Evolutionary conservation across 176 grass and related monocot species (phyloP), one percentile per base, ranked within the genome.

Genomic region (Rhynchospora tenuis): DNA sequence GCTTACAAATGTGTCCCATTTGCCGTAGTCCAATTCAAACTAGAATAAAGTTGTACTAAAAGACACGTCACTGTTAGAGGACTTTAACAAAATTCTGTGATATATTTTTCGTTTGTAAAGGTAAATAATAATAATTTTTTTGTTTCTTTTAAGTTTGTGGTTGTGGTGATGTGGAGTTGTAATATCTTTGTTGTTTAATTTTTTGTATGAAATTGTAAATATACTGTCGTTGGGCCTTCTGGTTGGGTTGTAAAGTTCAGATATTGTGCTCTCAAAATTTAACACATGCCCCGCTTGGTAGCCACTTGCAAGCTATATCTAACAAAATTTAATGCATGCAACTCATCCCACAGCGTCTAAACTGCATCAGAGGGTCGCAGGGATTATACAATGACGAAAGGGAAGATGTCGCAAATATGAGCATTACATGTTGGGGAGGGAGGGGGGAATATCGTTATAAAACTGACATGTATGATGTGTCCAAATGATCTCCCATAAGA

Each of bases 11-110:
- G 4, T 90, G 88, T 68, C 88, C 88, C 8, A 86, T 90, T 43
- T 90, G 88, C 28, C 84, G 84, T 48, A 74, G 48, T 22, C 51
- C 29, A 57, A 90, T 90, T 19, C 71, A 78, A 63, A 86, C 80
- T 33, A 70, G 84, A 73, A 90, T 90, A 84, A 90, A 74, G 73
- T 77, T 90, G 57, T 84, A 79, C 28, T 89, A 74, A 82, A 38
- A 6, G 24, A 12, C 38, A 46, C 3, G 24, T 47, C 15, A 54
- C 38, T 47, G 54, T 29, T n/a, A n/a, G 47, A 55, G 55, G 48
- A 8, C 24, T 16, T 26, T 2, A 20, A 45, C 16, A 71, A 45
- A 71, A 0, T 64, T 4, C 3, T 29, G 62, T 29, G 11, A 43
- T 6, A 43, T 69, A 7, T 69, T 0, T 69, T 8, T 43, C 12